phyloP scores from a whole-genome alignment of 2,329 filamentous ascomycete genomes.

The Xylaria sp. region DNA sequence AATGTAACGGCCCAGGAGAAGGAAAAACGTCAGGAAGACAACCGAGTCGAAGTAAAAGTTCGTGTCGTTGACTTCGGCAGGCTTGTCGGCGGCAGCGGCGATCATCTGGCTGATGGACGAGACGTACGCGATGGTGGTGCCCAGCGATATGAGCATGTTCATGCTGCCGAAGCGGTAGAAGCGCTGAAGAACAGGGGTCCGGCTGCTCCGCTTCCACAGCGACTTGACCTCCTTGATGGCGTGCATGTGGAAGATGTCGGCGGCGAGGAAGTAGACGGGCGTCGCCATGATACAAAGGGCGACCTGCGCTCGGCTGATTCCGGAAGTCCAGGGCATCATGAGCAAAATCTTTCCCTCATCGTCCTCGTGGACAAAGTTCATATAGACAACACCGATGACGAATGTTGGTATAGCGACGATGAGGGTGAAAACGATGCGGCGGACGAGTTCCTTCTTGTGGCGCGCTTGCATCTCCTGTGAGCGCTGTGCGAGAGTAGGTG shows the following conservation, averaged over 20 bases:
- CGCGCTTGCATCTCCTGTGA: conserved; percentile 71
- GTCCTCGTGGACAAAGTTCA: conserved; percentile 71
- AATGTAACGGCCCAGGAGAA: conserved; percentile 73
- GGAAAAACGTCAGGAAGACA: conserved; percentile 86
- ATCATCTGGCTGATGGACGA: conserved; percentile 80
- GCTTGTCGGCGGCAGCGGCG: conserved; percentile 54
- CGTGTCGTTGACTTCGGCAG: conserved; percentile 46
- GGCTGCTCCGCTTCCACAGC: conserved; percentile 77
- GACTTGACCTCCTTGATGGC: conserved; percentile 77
- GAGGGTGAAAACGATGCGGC: conserved; percentile 71
- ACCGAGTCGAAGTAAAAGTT: conserved; percentile 89
- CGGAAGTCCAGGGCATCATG: conserved; percentile 70
- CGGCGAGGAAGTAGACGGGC: conserved; percentile 83
- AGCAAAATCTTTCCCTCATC: conserved; percentile 65
- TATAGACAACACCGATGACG: conserved; percentile 85
- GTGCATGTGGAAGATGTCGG: conserved; percentile 80
- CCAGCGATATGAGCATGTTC: conserved; percentile 90
- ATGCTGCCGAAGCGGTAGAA: conserved; percentile 96
- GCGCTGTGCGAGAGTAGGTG: conserved; percentile 81
- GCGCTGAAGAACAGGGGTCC: conserved; percentile 70
- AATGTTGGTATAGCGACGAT: conserved; percentile 79
- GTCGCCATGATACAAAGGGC: conserved; percentile 80
- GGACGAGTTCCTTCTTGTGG: conserved; percentile 69
- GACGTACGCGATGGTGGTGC: conserved; percentile 85
- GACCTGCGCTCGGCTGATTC: conserved; percentile 77